Conservation (phyloP, 2,329 filamentous ascomycete species). For the Phialophora macrospora region DNA sequence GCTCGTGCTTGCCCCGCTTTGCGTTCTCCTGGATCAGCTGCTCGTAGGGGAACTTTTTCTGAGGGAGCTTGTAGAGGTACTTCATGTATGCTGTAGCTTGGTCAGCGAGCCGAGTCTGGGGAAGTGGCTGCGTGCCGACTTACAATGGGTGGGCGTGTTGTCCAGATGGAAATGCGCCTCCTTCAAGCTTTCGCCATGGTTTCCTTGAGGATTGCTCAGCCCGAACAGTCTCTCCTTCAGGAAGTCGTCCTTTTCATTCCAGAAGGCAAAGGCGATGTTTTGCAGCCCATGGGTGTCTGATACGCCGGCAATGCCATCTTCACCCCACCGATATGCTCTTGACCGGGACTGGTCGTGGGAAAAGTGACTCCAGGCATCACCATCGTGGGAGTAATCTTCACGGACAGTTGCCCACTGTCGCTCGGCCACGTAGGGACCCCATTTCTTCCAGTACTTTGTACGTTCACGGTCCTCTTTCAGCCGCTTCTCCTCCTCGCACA, state of each 20-base stretch:
- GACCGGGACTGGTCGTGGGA: constrained; percentile 89
- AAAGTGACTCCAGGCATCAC: constrained; percentile 97
- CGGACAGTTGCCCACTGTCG: constrained; percentile 90
- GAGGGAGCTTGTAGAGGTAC: constrained; percentile 95
- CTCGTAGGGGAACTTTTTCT: constrained; percentile 88
- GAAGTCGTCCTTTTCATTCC: constrained; percentile 95
- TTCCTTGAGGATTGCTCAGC: constrained; percentile 92
- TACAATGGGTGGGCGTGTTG: constrained; percentile 75
- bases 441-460: constrained; percentile 96
- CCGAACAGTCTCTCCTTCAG: constrained; percentile 95
- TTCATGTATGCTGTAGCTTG: constrained; percentile 79
- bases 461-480: constrained; percentile 83
- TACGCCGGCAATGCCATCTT: constrained; percentile 95
- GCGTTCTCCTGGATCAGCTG: constrained; percentile 85
- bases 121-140: constrained; percentile 29
- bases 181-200: constrained; percentile 96
- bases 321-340: constrained; percentile 90
- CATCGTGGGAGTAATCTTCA: constrained; percentile 88
- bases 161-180: constrained; percentile 96
- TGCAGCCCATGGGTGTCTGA: constrained; percentile 89
- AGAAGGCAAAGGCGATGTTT: constrained; percentile 94
- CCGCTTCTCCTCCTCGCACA: constrained; percentile 88
- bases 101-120: constrained; percentile 23
- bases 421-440: constrained; percentile 92
- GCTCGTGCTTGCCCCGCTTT: constrained; percentile 72